Percentiles rank a stretch among this genome's conserved stretches.
Conservation (phyloP, 2,329 filamentous ascomycete genomes). For the Arthrocladium fulminans region DNA sequence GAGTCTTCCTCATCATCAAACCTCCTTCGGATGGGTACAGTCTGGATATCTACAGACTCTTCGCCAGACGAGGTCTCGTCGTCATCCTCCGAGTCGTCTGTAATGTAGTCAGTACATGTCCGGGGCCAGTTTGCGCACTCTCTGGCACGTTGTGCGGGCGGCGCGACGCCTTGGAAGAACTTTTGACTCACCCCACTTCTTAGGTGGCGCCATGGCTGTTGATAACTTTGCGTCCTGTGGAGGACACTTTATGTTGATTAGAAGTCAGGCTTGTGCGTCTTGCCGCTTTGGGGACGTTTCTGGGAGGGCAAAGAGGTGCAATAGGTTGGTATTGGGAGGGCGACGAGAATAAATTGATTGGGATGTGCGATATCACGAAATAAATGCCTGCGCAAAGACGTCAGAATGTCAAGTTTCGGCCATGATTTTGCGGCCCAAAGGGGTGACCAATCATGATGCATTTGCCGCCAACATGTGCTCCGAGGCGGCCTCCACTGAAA, state of each 20-base stretch:
- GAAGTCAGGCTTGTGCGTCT: conserved; percentile 2
- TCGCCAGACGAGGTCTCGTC: conserved; percentile 28
- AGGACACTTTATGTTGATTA: conserved; percentile 1
- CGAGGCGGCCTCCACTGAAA: neutral
- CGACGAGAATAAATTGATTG: neutral
- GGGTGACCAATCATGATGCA: neutral
- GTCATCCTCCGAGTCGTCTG: conserved; percentile 17
- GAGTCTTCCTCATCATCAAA: conserved; percentile 91
- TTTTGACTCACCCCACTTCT: conserved; percentile 41
- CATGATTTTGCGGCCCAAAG: neutral
- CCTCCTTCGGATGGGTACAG: conserved; percentile 50
- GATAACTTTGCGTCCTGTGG: neutral
- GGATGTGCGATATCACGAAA: conserved; percentile 1
- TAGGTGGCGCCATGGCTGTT: conserved; percentile 34
- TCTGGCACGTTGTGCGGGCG: conserved; percentile 10
- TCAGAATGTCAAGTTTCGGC: neutral
- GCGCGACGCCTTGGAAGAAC: conserved; percentile 9
- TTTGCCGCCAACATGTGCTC: conserved; percentile 3
- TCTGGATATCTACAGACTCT: conserved; percentile 30
- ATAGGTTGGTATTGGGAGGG: neutral
- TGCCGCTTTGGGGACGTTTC: neutral
- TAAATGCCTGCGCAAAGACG: conserved; percentile 1
- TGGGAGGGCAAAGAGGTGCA: neutral
- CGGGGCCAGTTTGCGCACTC: neutral
- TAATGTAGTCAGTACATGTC: conserved; percentile 5